Base-by-base conservation (phyloP, 1,139 yeast genomes). In the Sugiyamaella grinbergsii region DNA sequence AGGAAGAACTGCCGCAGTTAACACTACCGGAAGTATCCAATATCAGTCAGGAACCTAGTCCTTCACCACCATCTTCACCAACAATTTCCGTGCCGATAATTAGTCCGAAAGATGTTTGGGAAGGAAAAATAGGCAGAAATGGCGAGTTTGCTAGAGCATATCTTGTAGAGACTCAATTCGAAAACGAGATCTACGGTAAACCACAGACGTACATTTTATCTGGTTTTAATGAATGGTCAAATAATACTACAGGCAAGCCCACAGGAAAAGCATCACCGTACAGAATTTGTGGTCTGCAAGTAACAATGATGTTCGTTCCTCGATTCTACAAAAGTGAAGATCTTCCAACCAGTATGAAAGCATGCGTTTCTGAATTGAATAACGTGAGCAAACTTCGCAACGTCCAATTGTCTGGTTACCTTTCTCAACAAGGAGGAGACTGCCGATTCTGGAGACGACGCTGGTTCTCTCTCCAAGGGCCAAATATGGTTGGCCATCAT, bases 61-160 rank as follows among this genome's bases (percentile, higher is more conserved):
- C 15, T 18, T 23, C 39, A 26, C 29, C 32, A 26, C 13, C 33
- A 29, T 48, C 33, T 22, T 24, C 23, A 31, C 45, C 42, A 20
- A n/a, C 44, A 28, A 46, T 6, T 8, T 31, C 32, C 26, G 32
- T 38, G 6, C 43, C 32, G 11, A 29, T 32, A 11, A 16, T 37
- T 20, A 32, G 38, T 29, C 39, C 36, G 24, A 38, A 31, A 18
- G 69, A 67, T 38, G 51, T 62, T 2, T 70, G 73, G 73, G 59
- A 62, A 15, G 61, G 62, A 29, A 72, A 78, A 52, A 75, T 85
- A 56, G 96, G 96, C 1, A 75, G 74, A 36, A 91, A 86, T 63
- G 98, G 98, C 1, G 88, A 95, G 42, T 90, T 88, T 73, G 95
- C 89, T 3, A 78, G 94, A 56, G 80, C 90, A 53, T 83, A 83